phyloP scores from a whole-genome alignment of 2,329 filamentous ascomycete species.

The Penicillium sp. region DNA sequence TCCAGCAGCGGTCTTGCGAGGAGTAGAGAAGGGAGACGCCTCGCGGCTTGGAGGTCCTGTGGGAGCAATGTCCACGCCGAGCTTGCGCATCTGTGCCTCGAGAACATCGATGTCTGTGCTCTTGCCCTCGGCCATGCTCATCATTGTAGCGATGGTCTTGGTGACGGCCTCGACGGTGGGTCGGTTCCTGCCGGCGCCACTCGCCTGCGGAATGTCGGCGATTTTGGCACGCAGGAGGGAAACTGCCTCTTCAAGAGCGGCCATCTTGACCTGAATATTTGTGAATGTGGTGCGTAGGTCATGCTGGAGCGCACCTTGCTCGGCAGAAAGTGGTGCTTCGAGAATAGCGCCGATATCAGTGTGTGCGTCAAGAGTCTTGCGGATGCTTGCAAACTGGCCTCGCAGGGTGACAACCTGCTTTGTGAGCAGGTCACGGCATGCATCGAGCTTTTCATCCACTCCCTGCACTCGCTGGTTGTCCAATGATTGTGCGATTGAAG shows the following conservation, averaged over 20 bases:
- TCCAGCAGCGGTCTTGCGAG: conserved; percentile 29
- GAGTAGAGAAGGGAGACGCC: conserved; percentile 39
- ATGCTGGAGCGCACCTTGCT: conserved; percentile 78
- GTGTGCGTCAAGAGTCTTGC: conserved; percentile 68
- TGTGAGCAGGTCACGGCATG: conserved; percentile 62
- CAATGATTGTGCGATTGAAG: conserved; percentile 63
- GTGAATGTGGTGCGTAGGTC: conserved; percentile 76
- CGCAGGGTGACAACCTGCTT: conserved; percentile 70
- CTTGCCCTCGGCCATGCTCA: conserved; percentile 83
- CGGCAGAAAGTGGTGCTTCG: conserved; percentile 73
- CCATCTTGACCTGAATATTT: conserved; percentile 69
- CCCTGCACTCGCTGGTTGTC: conserved; percentile 66
- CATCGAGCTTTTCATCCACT: conserved; percentile 65
- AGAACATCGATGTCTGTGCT: conserved; percentile 87
- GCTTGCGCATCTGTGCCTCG: conserved; percentile 77
- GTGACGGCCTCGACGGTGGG: conserved; percentile 91
- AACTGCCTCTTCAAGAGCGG: conserved; percentile 75
- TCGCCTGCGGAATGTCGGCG: conserved; percentile 54
- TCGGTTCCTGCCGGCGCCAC: conserved; percentile 50
- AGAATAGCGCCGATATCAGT: conserved; percentile 67
- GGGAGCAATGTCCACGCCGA: conserved; percentile 51
- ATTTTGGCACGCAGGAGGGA: conserved; percentile 77
- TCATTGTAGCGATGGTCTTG: conserved; percentile 90
- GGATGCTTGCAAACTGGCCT: conserved; percentile 73
- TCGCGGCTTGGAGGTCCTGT: conserved; percentile 31